Conservation (phyloP, 768 basidiomycete species). For the Agaricus blazei region DNA sequence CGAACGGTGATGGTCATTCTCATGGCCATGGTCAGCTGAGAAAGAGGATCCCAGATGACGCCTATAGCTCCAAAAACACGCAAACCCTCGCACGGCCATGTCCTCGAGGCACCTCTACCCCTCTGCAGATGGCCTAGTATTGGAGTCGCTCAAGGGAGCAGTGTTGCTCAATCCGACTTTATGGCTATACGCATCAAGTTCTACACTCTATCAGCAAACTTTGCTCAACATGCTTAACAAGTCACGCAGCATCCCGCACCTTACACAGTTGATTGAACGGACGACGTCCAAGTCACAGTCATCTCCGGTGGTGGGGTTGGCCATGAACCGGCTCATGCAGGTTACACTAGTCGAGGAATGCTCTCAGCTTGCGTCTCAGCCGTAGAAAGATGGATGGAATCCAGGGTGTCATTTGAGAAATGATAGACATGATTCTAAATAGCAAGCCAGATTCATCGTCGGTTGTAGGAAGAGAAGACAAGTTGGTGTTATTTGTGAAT, state of each 20-base stretch:
- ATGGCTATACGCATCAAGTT: conserved; percentile 34
- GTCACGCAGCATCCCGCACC: conserved; percentile 29
- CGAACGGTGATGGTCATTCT: no score
- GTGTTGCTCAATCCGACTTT: conserved; percentile 36
- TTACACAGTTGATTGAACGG: conserved; percentile 20
- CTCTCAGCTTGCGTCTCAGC: conserved; percentile 46
- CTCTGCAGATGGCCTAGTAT: conserved; percentile 36
- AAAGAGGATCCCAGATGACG: no score
- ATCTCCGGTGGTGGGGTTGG: conserved; percentile 50
- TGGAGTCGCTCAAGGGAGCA: conserved; percentile 36
- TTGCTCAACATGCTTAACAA: conserved; percentile 19
- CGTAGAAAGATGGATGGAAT: conserved; percentile 32
- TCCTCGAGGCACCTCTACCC: conserved; percentile 37
- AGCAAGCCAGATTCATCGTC: neutral
- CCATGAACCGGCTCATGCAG: conserved; percentile 57
- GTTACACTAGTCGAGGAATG: conserved; percentile 54
- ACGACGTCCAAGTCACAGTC: conserved; percentile 28
- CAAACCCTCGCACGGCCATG: conserved; percentile 20
- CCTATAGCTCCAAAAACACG: no score
- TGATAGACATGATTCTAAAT: conserved; percentile 39
- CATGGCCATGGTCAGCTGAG: no score
- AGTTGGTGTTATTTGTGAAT: conserved; percentile 44
- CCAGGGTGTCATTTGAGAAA: conserved; percentile 22
- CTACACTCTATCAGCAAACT: no score
- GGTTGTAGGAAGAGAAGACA: conserved; percentile 28